Base-by-base conservation (phyloP, 257 asterid genomes). In the Lantana camara region DNA sequence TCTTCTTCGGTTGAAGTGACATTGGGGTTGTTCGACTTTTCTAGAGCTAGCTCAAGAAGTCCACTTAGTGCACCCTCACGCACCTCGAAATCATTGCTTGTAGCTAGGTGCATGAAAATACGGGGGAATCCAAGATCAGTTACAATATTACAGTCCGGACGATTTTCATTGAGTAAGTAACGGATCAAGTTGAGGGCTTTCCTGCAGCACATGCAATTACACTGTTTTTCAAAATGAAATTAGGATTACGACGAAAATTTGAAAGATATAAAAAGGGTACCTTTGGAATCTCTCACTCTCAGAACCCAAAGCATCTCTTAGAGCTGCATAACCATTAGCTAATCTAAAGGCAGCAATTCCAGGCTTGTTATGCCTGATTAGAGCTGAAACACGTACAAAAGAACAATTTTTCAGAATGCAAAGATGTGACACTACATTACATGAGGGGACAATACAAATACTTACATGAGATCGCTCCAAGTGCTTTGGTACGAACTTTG, bases 41-140 rank as follows among this genome's bases (percentile, higher is more conserved):
- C 77, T 48, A 53, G 72, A 4, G 90, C 82, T 30, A 94, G 79
- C 54, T 81, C 89, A 14, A 94, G 95, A 45, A 94, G 92, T 23
- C 84, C 82, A n/a, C 77, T 71, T 2, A 94, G 93, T 17, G 95
- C 95, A 57, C 83, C 96, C 81, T 90, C 99, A 32, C 96, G 85
- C 0, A 94, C 89, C 6, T 83, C 89, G 41, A 76, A 71, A 72
- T 88, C 96, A 49, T 86, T 84, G 16, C 89, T 84, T 13, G 96
- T 77, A 40, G 91, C 95, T 41, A 90, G 86, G 81, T 84, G 96
- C 83, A 82, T 76, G 50, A 85, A 50, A 45, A 78, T 76, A 16
- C 90, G 89, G 34, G 87, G 85, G 52, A 85, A 84, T 34, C 95
- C 96, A 3, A 88, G 80, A 73, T 84, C 95, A 3, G 77, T 68